Conservation (phyloP, 768 basidiomycete species). For the Myochromella boudieri region DNA sequence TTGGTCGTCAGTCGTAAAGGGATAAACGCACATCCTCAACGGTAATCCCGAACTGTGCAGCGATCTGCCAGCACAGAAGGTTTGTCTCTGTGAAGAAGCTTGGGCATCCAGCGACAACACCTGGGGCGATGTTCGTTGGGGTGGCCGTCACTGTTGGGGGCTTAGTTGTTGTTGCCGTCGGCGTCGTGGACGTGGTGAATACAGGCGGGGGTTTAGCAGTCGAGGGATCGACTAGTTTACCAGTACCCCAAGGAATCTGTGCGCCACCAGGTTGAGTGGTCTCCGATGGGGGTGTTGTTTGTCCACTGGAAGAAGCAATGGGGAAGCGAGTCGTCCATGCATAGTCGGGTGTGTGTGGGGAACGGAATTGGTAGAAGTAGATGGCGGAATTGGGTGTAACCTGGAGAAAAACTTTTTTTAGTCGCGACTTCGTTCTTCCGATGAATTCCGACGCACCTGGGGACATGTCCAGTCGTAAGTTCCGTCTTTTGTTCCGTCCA, state of each 20-base stretch:
- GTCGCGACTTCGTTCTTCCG: no score
- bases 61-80: slow-evolving; percentile 6
- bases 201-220: slow-evolving; percentile 36
- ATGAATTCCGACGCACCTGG: slow-evolving; percentile 30
- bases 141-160: neutral
- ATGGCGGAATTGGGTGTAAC: slow-evolving; percentile 63
- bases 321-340: slow-evolving; percentile 79
- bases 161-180: neutral
- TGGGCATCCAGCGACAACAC: slow-evolving; percentile 2
- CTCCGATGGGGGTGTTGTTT: slow-evolving; percentile 48
- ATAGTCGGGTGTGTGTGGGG: slow-evolving; percentile 36
- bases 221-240: slow-evolving; percentile 48
- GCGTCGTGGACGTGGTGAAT: slow-evolving; percentile 1
- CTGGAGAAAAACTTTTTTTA: slow-evolving; percentile 27
- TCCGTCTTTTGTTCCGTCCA: slow-evolving; percentile 58
- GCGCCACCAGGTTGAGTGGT: slow-evolving; percentile 51
- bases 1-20: neutral
- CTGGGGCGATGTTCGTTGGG: slow-evolving; percentile 4
- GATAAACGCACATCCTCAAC: neutral
- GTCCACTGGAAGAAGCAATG: slow-evolving; percentile 53
- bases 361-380: slow-evolving; percentile 80
- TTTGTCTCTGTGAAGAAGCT: slow-evolving; percentile 11
- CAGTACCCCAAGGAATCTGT: slow-evolving; percentile 66
- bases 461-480: slow-evolving; percentile 62
- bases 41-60: slow-evolving; percentile 3